Evolutionary conservation across 257 asterid species (phyloP), one percentile per base, ranked within the genome.

Genomic region (Ballota nigra): DNA sequence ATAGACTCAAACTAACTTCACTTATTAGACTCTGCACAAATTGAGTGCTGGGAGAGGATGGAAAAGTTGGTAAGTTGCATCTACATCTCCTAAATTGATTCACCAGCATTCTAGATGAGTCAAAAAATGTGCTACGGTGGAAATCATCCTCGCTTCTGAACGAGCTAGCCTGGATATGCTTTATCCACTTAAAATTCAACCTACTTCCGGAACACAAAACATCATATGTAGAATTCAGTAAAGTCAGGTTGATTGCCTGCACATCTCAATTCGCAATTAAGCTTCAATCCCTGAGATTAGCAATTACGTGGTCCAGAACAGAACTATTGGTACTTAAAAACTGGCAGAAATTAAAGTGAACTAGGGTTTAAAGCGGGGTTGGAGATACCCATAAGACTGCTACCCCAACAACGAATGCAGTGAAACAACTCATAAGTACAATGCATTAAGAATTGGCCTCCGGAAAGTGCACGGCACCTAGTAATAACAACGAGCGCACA

Each of bases 361-460:
- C 13, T 55, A 62, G 64, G 63, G 38, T 70, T 26, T 26, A 51
- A 52, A 41, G 36, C 66, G 9, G 34, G 53, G 28, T 52, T 60
- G n/a, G 15, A 28, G 26, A 60, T 29, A 7, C 55, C 55, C 55
- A 10, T 47, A 4, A n/a, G 55, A 15, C 40, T 15, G 36, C 13
- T 41, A 2, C 24, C 34, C 63, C 34, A 36, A 60, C 66, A 57
- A 68, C 53, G 15, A 49, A 59, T 49, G 23, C 56, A 69, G 52
- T 26, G n/a, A 41, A 16, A 71, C 41, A 71, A 67, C 41, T 8
- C 43, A 13, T 36, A n/a, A 22, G 61, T 69, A 74, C 71, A 64
- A 74, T 62, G 68, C 78, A 36, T 36, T 12, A 61, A 60, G 56
- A 65, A 26, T 36, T 69, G 23, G 41, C 20, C 33, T 61, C 53